Base-by-base conservation (phyloP, 2,329 filamentous ascomycete species). In the Fusarium virguliforme region DNA sequence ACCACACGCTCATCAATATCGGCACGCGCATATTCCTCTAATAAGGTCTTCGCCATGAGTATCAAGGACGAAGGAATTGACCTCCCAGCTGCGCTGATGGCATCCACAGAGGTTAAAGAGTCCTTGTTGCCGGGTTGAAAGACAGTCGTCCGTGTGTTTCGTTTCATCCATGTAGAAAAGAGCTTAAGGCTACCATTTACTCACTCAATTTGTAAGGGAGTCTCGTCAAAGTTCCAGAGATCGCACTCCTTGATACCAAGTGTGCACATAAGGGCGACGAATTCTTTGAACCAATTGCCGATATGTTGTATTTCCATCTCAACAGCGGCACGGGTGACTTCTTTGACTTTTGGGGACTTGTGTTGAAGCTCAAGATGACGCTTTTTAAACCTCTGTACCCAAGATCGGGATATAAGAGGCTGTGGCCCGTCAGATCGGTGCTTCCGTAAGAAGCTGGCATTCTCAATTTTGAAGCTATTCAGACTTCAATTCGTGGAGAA, bases 191-290 rank as follows among this genome's bases (percentile, higher is more conserved):
- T 56, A 40, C 35, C 24, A 18, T 56, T 38, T 10, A 56, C 22
- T 22, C 22, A 53, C 50, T 15, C 18, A 53, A 53, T 53, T 53
- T 53, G 18, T 53, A 53, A 32, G 15, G 22, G 50, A 22, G 32
- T 40, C 53, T 56, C 22, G 24, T 56, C 38, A 56, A 56, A 56
- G 34, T 56, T 56, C 34, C 10, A 56, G 12, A 56, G 34, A 26
- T 56, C 38, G 12, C 12, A 18, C 24, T 24, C 6, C 28, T 24
- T 6, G 10, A 56, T 56, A 37, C 22, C 32, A 24, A 38, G 24
- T 5, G 13, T 22, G n/a, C 5, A 12, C 22, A 56, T 22, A 3
- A 56, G 9, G 6, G 10, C 38, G n/a, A 15, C 12, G 12, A 26
- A 48, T 28, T 48, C 43, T 13, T 48, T 26, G 6, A 48, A 48